Conservation (phyloP, 352 stramenopile genomes). For the Pythium coloratum region DNA sequence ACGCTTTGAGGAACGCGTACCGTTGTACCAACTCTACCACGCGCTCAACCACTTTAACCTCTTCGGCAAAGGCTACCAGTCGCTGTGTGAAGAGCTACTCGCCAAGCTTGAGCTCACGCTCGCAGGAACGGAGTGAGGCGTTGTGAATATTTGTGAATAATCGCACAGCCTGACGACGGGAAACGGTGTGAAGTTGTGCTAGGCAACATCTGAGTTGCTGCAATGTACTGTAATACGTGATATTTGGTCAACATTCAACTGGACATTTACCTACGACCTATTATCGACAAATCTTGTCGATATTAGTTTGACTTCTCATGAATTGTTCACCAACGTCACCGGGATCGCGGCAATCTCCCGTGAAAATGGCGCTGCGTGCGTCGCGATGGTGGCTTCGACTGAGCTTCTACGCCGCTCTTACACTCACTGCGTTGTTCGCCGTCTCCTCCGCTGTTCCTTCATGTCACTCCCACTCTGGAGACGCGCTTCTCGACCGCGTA, state of each 20-base stretch:
- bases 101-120: constrained; percentile 8
- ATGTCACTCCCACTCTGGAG: constrained; percentile 18
- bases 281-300: background rate
- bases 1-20: constrained; percentile 54
- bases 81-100: constrained; percentile 20
- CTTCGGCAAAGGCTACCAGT: constrained; percentile 47
- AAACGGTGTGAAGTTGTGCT: no score
- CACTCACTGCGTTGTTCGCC: background rate
- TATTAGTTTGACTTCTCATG: background rate
- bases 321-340: background rate
- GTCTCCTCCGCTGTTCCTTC: background rate
- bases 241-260: no score
- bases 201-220: no score
- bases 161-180: no score
- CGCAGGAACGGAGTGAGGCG: background rate
- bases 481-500: constrained; percentile 46
- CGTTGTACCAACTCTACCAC: constrained; percentile 86
- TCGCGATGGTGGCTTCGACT: background rate
- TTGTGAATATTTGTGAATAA: background rate
- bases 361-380: background rate
- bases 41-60: constrained; percentile 85
- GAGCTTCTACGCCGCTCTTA: background rate
- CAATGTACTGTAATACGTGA: no score
- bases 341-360: background rate
- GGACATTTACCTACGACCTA: background rate